Evolutionary conservation across 345 rosid species (phyloP).

Genomic region (Gossypium turneri): DNA sequence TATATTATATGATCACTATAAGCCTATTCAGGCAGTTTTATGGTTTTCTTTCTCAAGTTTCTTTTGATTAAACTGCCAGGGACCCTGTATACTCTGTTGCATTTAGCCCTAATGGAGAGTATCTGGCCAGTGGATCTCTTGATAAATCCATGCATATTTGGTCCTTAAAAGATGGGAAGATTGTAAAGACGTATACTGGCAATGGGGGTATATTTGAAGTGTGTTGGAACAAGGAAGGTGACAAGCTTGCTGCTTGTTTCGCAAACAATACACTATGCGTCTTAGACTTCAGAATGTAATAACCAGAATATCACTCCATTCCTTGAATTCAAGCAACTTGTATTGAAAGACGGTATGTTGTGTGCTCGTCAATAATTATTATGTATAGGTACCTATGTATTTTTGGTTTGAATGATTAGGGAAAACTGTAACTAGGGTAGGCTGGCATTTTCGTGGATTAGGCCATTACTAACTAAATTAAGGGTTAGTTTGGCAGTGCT

Average conservation of each 20-base stretch:
- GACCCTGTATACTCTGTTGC: constrained; percentile 93
- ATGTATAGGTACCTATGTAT: background rate
- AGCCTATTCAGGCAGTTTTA: background rate
- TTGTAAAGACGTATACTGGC: constrained; percentile 81
- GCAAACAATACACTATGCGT: constrained; percentile 70
- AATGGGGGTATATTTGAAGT: constrained; percentile 92
- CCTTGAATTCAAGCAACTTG: background rate
- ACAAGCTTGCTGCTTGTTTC: constrained; percentile 91
- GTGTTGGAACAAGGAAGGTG: constrained; percentile 97
- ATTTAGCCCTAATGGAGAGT: constrained; percentile 96
- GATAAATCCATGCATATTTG: constrained; percentile 87
- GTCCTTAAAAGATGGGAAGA: constrained; percentile 88
- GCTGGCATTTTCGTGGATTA: background rate
- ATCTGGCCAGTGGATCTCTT: constrained; percentile 86
- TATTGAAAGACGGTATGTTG: constrained; percentile 4
- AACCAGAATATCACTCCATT: background rate
- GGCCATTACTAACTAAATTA: background rate
- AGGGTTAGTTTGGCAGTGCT: too few relatives aligned
- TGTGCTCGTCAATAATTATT: background rate
- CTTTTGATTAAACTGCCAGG: constrained; percentile 34
- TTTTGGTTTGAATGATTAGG: background rate
- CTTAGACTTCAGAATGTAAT: constrained; percentile 68
- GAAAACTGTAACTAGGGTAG: constrained; percentile 11
- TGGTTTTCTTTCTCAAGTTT: background rate
- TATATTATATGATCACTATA: background rate